Evolutionary conservation across 148 eudicot species (phyloP), one percentile per base, ranked within the genome.

Genomic region (Diospyros lotus): DNA sequence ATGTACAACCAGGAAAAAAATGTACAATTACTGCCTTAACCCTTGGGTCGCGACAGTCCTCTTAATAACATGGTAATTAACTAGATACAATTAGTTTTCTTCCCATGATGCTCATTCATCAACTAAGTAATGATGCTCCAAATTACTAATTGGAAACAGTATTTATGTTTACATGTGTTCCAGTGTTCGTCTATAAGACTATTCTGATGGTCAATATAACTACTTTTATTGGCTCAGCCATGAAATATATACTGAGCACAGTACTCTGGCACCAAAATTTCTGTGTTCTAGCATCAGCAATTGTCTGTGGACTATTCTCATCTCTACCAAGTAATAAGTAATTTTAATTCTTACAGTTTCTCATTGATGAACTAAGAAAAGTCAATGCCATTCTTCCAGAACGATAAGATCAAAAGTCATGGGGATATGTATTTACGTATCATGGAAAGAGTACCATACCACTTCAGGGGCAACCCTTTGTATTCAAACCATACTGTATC

Each of bases 401-500:
- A 28, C 3, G 10, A 66, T 42, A 8, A 70, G 9, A 70, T 70
- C 14, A 43, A 41, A 40, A 14, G 14, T 9, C 2, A 53, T 41
- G 13, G 15, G 53, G 5, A 65, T 18, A 55, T 10, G 48, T 44
- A 5, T 53, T 6, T 18, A 72, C 53, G 56, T 69, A 59, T 60
- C 42, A 50, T n/a, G 64, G 43, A 41, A 75, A 73, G 48, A 66
- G 61, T 67, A 55, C 46, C 74, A 71, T 89, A 94, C 98, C 98
- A 95, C 81, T 92, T 95, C 63, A 92, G 79, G 56, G 98, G 96
- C 77, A 92, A 76, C 59, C 97, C 96, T 79, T 89, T 89, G 85
- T 89, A 95, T 72, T 95, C 98, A 76, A 95, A 95, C 97, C 98
- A 95, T 58, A 95, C 85, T 50, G 97, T 89, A 77, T 95, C 98